These are phyloP conservation scores for Penicillium sp. DNA, from an alignment of 2,329 filamentous ascomycete species.

Conservation along the genomic window DNA sequence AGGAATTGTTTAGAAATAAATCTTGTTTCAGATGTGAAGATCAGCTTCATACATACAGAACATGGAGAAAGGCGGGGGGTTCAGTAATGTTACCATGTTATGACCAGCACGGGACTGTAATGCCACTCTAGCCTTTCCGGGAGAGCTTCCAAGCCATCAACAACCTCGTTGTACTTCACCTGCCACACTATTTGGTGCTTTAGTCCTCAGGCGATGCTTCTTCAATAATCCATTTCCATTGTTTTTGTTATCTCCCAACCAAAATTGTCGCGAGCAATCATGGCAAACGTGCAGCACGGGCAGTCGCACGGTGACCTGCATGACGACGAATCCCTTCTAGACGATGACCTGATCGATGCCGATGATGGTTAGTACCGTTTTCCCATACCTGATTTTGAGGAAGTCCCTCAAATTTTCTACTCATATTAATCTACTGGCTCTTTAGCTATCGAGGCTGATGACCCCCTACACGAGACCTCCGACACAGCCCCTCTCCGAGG, in stretches of 20 bases:
- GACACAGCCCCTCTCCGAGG: constrained; percentile 79
- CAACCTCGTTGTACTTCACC: constrained; percentile 15
- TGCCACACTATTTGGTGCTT: neutral
- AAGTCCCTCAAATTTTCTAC: neutral
- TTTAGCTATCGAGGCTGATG: constrained; percentile 84
- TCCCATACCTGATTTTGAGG: neutral
- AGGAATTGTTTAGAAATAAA: no score
- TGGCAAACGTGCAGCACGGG: constrained; percentile 41
- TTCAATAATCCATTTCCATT: constrained; percentile 8
- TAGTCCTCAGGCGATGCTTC: constrained; percentile 14
- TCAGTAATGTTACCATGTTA: constrained; percentile 7
- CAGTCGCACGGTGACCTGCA: constrained; percentile 59
- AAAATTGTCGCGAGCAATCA: constrained; percentile 19
- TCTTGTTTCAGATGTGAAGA: no score
- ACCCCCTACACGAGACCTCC: constrained; percentile 68
- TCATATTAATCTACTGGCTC: neutral
- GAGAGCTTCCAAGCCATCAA: constrained; percentile 23
- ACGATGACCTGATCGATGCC: constrained; percentile 74
- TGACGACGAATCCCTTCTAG: constrained; percentile 61
- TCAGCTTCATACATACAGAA: neutral
- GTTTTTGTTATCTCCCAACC: neutral
- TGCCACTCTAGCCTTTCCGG: constrained; percentile 44
- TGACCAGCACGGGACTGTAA: constrained; percentile 27
- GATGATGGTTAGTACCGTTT: constrained; percentile 63
- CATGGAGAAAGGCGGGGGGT: neutral